Percentiles rank a stretch among this genome's conserved stretches.
These are phyloP conservation scores for Amylocarpus encephaloides DNA, from an alignment of 2,329 filamentous ascomycete genomes.

Conservation along the genomic window DNA sequence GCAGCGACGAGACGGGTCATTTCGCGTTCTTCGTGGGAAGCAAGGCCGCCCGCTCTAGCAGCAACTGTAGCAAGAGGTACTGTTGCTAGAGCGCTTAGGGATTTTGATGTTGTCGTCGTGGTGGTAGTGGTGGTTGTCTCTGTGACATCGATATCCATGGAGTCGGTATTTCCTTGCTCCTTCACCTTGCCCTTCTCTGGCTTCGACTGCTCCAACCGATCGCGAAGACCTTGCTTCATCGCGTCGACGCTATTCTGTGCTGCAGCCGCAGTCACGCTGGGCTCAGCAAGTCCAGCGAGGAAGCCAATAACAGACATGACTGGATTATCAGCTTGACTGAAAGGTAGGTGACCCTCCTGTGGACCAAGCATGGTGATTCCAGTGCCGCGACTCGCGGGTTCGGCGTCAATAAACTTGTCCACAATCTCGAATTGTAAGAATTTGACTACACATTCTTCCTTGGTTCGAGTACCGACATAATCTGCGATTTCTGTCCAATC, in stretches of 20 bases:
- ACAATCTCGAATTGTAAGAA: conserved; percentile 96
- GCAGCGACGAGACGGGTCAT: conserved; percentile 91
- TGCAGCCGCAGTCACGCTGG: conserved; percentile 81
- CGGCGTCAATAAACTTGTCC: conserved; percentile 88
- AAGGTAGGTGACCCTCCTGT: conserved; percentile 75
- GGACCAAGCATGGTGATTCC: conserved; percentile 62
- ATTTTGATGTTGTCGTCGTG: conserved; percentile 42
- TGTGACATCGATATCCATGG: conserved; percentile 58
- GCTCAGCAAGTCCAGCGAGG: conserved; percentile 84
- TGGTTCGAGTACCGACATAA: conserved; percentile 82
- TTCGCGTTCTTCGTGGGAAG: conserved; percentile 93
- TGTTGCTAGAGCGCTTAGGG: conserved; percentile 54
- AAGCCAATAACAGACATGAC: conserved; percentile 96
- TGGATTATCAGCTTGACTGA: conserved; percentile 89
- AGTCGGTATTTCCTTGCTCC: conserved; percentile 46
- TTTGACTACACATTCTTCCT: conserved; percentile 94
- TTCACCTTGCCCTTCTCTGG: conserved; percentile 52
- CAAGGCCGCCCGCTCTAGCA: conserved; percentile 77
- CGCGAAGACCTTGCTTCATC: conserved; percentile 72
- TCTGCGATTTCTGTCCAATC: conserved; percentile 93
- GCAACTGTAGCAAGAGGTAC: conserved; percentile 82
- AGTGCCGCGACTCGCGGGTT: conserved; percentile 48
- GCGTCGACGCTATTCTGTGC: conserved; percentile 82
- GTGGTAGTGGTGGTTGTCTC: conserved; percentile 45
- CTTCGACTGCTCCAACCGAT: conserved; percentile 63